Percentiles rank a stretch among this genome's conserved stretches.
Conservation (phyloP, 2,329 filamentous ascomycete species). For the Colletotrichum paranaense region DNA sequence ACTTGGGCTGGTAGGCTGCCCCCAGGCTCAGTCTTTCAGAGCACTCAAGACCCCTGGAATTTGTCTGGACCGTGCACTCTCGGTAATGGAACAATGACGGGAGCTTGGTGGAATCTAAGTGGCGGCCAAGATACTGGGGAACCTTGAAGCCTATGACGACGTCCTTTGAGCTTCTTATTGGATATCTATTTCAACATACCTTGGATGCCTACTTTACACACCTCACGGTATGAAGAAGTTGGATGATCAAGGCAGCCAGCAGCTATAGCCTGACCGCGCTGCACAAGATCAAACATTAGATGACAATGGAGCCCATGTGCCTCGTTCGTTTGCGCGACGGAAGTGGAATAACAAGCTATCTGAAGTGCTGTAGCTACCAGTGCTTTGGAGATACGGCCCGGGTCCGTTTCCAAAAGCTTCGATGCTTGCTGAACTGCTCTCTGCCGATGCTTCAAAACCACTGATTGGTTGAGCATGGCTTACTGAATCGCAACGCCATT, state of each 20-base stretch:
- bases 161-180: background rate
- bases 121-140: conserved; percentile 3
- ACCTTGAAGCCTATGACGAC: background rate
- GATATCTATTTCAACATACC: background rate
- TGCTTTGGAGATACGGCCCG: conserved; percentile 23
- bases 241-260: too few species aligned
- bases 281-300: background rate
- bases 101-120: background rate
- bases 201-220: too few species aligned
- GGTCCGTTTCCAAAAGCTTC: conserved; percentile 22
- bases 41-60: conserved; percentile 18
- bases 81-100: background rate
- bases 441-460: conserved; percentile 11
- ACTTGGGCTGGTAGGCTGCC: background rate
- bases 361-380: conserved; percentile 28
- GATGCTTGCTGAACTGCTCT: conserved; percentile 32
- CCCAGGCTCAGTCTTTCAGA: background rate
- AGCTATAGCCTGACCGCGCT: background rate
- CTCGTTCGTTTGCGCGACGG: background rate
- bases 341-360: conserved; percentile 32
- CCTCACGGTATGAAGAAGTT: too few species aligned
- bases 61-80: conserved; percentile 19
- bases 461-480: conserved; percentile 2
- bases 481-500: conserved; percentile 28
- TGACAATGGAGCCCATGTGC: background rate